A percentile compares a stretch with the other conserved stretches of the same genome.
These are phyloP conservation scores for Hippophae rhamnoides DNA, from an alignment of 306 rosid species.

Conservation along the genomic window DNA sequence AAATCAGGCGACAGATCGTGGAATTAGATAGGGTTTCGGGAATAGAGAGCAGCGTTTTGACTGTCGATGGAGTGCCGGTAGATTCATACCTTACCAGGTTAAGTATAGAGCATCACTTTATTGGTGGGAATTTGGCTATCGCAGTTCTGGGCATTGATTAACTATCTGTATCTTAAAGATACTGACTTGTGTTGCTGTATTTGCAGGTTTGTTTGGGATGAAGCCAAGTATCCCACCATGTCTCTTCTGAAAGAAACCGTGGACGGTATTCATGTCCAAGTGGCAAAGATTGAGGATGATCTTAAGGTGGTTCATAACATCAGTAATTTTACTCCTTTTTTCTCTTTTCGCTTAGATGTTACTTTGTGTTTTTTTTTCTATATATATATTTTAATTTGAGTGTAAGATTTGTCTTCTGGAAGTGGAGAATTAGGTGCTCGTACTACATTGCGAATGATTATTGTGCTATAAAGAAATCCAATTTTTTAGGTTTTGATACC, in stretches of 20 bases:
- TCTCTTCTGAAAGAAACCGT: slow-evolving; percentile 66
- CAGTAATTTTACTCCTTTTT: slow-evolving; percentile 8
- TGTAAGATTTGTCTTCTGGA: slow-evolving; percentile 5
- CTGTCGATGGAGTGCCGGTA: slow-evolving; percentile 93
- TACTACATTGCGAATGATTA: too few relatives aligned
- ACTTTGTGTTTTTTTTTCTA: not conserved
- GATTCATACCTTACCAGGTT: slow-evolving; percentile 91
- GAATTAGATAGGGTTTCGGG: slow-evolving; percentile 70
- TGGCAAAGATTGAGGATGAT: slow-evolving; percentile 88
- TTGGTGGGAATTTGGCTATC: too few relatives aligned
- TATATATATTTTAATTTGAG: too few relatives aligned
- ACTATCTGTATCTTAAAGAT: not conserved
- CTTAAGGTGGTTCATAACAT: slow-evolving; percentile 49
- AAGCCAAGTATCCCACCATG: slow-evolving; percentile 87
- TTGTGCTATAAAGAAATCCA: too few relatives aligned
- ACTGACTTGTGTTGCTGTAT: not conserved
- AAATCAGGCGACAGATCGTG: slow-evolving; percentile 97
- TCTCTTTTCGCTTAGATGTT: not conserved
- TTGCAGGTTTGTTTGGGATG: slow-evolving; percentile 86
- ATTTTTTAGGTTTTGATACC: too few relatives aligned
- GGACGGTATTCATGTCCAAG: slow-evolving; percentile 69
- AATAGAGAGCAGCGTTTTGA: slow-evolving; percentile 46
- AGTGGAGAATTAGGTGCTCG: too few relatives aligned
- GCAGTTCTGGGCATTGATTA: too few relatives aligned
- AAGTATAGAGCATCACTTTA: not conserved